Evolutionary conservation across 2,329 filamentous ascomycete species (phyloP), one percentile per base, ranked within the genome.

Genomic region (Dactylellina leptospora): DNA sequence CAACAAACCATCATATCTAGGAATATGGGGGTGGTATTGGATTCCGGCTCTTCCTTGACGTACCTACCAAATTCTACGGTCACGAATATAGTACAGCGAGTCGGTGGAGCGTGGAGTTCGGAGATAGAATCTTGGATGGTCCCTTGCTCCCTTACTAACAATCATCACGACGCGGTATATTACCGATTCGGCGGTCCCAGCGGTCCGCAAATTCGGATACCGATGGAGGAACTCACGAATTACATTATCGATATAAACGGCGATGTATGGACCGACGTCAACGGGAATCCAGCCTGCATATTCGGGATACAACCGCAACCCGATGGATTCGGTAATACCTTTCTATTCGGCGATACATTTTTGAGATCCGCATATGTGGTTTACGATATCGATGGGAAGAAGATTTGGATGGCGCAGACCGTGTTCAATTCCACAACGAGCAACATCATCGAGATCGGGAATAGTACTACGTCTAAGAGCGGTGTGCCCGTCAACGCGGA

Each of bases 341-440:
- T 58, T 25, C 55, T 71, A 22, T 71, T 71, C 8, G 90, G 90
- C 16, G 90, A 92, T 77, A 90, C 89, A 0, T 92, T 92, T 78
- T 81, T 92, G 61, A 84, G 90, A 53, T 89, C 87, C 38, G 89
- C 89, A 0, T 92, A 92, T 75, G 84, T 91, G 10, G 89, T 92
- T 6, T 92, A 90, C 77, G 89, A 92, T 78, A 82, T 91, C n/a
- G 85, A 83, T 25, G 90, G 89, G 78, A 87, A 90, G 78, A 83
- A 89, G 79, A 87, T 92, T 74, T 88, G 86, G 1, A 79, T 92
- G 30, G 90, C 88, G 0, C 86, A 89, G 78, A 88, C 88, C 10
- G 84, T 83, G 53, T 87, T 86, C 79, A 86, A 89, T 76, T 81
- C 83, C 2, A 84, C 83, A 0, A 70, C 76, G 8, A 82, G 81